These are phyloP conservation scores for Saccharomyces uvarum DNA, from an alignment of 1,139 yeast genomes.

Conservation along the genomic window DNA sequence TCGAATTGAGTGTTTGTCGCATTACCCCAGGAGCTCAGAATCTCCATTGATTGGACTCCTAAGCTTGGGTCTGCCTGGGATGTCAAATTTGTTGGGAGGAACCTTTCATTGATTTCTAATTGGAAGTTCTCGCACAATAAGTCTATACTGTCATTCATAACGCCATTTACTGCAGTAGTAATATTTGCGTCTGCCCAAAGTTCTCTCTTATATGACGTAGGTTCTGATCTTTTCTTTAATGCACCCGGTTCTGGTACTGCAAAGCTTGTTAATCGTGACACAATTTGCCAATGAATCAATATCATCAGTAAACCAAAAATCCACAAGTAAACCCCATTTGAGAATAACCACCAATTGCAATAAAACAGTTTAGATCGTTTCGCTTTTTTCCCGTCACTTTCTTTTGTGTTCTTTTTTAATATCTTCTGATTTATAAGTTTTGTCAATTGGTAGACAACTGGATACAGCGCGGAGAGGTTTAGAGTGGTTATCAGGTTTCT, in stretches of 20 bases:
- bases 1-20: background rate
- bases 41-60: background rate
- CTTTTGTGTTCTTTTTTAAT: background rate
- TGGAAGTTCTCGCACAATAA: background rate
- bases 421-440: slow-evolving; percentile 1
- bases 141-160: background rate
- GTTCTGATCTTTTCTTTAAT: background rate
- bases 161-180: background rate
- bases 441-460: background rate
- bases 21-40: background rate
- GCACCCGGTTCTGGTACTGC: background rate
- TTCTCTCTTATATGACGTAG: background rate
- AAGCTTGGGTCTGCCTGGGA: background rate
- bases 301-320: slow-evolving; percentile 6
- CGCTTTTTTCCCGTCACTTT: background rate
- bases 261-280: slow-evolving; percentile 1
- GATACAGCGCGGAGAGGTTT: background rate
- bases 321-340: slow-evolving; percentile 9
- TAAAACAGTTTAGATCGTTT: background rate
- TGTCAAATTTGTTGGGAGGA: background rate
- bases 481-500: background rate
- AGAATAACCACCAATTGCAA: slow-evolving; percentile 10
- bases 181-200: background rate
- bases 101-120: background rate
- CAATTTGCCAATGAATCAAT: slow-evolving; percentile 9